phyloP scores from a whole-genome alignment of 2,329 filamentous ascomycete genomes.

The Paraconiothyrium sp. region DNA sequence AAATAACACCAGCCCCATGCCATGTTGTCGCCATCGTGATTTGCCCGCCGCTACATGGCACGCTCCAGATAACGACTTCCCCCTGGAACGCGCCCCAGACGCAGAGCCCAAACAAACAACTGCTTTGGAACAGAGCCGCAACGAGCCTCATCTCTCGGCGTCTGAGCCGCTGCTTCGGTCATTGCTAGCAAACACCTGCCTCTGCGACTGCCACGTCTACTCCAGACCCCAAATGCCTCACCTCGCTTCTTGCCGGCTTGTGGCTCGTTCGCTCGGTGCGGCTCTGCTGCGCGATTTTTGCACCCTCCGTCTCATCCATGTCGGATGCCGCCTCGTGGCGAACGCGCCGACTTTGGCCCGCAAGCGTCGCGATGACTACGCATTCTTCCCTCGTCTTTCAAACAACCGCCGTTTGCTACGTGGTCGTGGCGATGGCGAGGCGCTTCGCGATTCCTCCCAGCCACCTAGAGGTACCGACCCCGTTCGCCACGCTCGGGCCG shows the following conservation, averaged over 20 bases:
- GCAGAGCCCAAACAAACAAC: background rate
- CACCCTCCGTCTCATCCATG: background rate
- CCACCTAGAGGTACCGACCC: background rate
- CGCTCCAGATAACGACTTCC: background rate
- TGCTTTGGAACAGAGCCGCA: conserved; percentile 6
- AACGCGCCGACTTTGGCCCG: conserved; percentile 14
- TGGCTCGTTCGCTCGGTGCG: background rate
- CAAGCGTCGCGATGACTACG: conserved; percentile 4
- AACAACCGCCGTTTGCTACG: conserved; percentile 7
- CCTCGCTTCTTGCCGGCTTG: background rate
- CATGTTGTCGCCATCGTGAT: conserved; percentile 9
- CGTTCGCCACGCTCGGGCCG: background rate
- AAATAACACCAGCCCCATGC: conserved; percentile 4
- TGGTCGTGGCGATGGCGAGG: background rate
- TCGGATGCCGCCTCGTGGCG: conserved; percentile 9
- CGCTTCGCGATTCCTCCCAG: conserved; percentile 3
- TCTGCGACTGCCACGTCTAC: conserved; percentile 7
- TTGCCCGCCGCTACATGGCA: background rate
- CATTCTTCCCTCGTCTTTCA: conserved; percentile 1
- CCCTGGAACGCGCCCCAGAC: background rate
- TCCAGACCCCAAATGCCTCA: background rate
- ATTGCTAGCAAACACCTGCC: background rate
- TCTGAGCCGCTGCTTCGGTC: background rate
- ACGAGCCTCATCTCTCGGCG: background rate
- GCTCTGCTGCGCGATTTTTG: conserved; percentile 13